Conservation (phyloP, 2,329 filamentous ascomycete species). For the Fusarium sp. region DNA sequence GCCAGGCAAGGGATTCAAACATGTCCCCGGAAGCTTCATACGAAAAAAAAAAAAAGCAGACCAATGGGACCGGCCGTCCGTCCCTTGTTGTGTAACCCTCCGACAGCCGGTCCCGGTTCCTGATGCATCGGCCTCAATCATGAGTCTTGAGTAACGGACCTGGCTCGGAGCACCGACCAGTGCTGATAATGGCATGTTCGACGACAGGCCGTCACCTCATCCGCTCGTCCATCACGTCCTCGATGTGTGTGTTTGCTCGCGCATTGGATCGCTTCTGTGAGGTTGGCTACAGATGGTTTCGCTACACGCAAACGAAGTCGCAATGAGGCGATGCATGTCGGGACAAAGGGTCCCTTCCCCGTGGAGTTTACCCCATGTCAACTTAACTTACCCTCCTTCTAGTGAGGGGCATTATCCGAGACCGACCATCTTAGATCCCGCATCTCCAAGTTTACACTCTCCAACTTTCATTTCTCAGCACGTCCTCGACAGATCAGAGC, state of each 20-base stretch:
- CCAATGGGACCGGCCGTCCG: neutral
- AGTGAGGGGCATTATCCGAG: conserved; percentile 3
- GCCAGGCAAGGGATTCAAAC: conserved; percentile 13
- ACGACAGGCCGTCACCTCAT: conserved; percentile 31
- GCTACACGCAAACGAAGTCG: conserved; percentile 3
- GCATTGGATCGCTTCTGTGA: conserved; percentile 7
- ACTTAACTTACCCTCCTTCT: neutral
- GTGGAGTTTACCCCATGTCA: neutral
- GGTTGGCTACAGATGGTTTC: neutral
- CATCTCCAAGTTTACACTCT: neutral
- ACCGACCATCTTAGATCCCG: conserved; percentile 4
- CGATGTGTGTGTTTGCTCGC: neutral
- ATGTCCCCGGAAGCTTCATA: conserved; percentile 23
- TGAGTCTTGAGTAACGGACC: conserved; percentile 21
- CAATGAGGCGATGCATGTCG: conserved; percentile 10
- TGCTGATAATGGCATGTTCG: conserved; percentile 29
- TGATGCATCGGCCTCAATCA: conserved; percentile 7
- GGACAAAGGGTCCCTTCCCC: conserved; percentile 4
- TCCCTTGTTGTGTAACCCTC: conserved; percentile 10
- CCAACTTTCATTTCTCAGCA: neutral
- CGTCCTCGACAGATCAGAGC: neutral
- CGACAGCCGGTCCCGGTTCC: conserved; percentile 10
- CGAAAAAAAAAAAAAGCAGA: conserved; percentile 4
- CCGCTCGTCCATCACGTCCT: conserved; percentile 9
- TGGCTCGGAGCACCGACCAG: conserved; percentile 2